Evolutionary conservation across 257 asterid genomes (phyloP).

Genomic region (Solanum medicagineum): DNA sequence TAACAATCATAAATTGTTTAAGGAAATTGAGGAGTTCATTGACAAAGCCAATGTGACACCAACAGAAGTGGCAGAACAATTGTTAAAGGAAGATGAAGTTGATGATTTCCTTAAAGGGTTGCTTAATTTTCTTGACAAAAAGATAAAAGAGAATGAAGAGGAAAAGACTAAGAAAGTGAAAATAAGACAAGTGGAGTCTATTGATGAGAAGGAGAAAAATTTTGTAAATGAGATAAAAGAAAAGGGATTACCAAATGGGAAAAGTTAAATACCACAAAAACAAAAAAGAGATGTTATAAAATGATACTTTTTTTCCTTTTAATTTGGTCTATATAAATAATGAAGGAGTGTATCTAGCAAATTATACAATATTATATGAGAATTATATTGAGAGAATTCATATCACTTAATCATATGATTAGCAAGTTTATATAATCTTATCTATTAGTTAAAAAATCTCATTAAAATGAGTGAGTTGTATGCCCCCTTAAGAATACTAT

Average conservation of each 20-base stretch:
- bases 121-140: not conserved
- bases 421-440: not conserved
- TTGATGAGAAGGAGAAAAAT: not conserved
- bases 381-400: not conserved
- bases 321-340: not conserved
- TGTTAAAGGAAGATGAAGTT: conserved; percentile 5
- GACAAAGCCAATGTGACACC: conserved; percentile 3
- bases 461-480: not conserved
- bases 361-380: not conserved
- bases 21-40: conserved; percentile 11
- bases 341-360: not conserved
- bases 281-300: not conserved
- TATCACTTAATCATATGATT: not conserved
- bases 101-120: conserved; percentile 1
- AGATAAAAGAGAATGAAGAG: not conserved
- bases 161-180: not conserved
- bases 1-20: not conserved
- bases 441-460: not conserved
- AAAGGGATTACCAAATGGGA: not conserved
- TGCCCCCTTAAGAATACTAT: not conserved
- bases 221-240: not conserved
- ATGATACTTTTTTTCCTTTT: not conserved
- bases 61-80: conserved; percentile 10
- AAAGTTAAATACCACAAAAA: not conserved
- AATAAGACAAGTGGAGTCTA: not conserved